phyloP scores from a whole-genome alignment of 495 filamentous ascomycete genomes.

The Tuber indicum region DNA sequence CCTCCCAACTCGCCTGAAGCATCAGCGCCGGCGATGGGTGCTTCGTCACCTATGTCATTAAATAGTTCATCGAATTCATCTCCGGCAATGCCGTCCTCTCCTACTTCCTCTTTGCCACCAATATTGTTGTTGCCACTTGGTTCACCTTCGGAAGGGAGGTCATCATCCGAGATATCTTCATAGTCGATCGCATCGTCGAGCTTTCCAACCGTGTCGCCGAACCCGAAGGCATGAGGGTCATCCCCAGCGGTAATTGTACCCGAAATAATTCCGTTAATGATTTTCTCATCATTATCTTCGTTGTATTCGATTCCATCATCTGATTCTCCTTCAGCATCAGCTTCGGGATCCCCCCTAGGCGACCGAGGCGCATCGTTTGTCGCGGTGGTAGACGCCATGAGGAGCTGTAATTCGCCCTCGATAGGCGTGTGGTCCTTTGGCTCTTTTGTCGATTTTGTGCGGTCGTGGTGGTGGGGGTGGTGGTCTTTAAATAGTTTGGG shows the following conservation, averaged over 20 bases:
- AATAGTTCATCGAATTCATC: slow-evolving; percentile 53
- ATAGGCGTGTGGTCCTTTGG: neutral
- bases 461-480: neutral
- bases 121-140: slow-evolving; percentile 28
- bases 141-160: slow-evolving; percentile 62
- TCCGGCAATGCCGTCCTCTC: slow-evolving; percentile 36
- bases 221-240: slow-evolving; percentile 31
- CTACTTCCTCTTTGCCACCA: slow-evolving; percentile 10
- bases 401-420: neutral
- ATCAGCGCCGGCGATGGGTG: slow-evolving; percentile 32
- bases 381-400: neutral
- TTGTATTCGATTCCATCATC: slow-evolving; percentile 2
- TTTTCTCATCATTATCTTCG: slow-evolving; percentile 28
- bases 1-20: slow-evolving; percentile 46
- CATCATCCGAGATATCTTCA: slow-evolving; percentile 73
- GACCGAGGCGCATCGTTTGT: slow-evolving; percentile 1
- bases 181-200: slow-evolving; percentile 78
- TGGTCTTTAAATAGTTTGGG: neutral
- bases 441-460: neutral
- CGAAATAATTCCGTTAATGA: slow-evolving; percentile 34
- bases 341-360: neutral
- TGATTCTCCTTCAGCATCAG: neutral
- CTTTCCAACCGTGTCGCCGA: slow-evolving; percentile 52
- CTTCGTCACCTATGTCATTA: slow-evolving; percentile 46
- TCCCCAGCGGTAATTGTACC: slow-evolving; percentile 30